phyloP scores from a whole-genome alignment of 768 basidiomycete species.

The Leccinum obscurum region DNA sequence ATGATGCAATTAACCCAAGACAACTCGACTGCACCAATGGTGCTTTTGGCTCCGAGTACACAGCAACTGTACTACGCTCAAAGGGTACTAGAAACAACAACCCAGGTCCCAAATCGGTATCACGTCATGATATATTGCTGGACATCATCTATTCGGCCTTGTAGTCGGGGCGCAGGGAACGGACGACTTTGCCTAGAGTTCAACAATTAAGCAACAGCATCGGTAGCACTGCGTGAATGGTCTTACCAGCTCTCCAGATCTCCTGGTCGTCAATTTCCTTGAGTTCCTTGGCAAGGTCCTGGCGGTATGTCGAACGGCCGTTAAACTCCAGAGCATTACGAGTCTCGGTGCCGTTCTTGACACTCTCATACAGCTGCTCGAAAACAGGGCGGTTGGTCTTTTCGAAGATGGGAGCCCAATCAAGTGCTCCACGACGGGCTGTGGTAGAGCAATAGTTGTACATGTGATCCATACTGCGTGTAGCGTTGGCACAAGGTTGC shows the following conservation, averaged over 20 bases:
- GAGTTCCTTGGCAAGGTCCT: slow-evolving; percentile 90
- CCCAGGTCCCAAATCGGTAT: too few species aligned
- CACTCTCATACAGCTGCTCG: slow-evolving; percentile 92
- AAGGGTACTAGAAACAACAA: slow-evolving; percentile 5
- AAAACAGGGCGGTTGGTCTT: slow-evolving; percentile 94
- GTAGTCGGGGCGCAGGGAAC: slow-evolving; percentile 84
- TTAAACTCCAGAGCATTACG: slow-evolving; percentile 97
- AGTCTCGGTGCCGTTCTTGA: slow-evolving; percentile 94
- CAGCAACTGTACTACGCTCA: slow-evolving; percentile 11
- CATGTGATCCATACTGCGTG: slow-evolving; percentile 95
- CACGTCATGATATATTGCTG: not conserved
- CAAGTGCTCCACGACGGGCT: slow-evolving; percentile 96
- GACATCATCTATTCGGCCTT: slow-evolving; percentile 53
- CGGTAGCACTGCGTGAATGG: not conserved
- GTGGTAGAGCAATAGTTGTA: slow-evolving; percentile 99
- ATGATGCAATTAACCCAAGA: slow-evolving; percentile 6
- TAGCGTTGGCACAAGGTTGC: not conserved
- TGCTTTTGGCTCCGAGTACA: slow-evolving; percentile 26
- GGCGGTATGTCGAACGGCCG: slow-evolving; percentile 85
- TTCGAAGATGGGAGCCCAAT: slow-evolving; percentile 98
- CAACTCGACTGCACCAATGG: slow-evolving; percentile 23
- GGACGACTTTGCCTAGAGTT: slow-evolving; percentile 76
- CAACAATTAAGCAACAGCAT: slow-evolving; percentile 8
- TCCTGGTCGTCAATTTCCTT: slow-evolving; percentile 96
- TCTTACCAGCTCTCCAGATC: slow-evolving; percentile 92